Base-by-base conservation (phyloP, 78 protist species). In the Dictyostelium discoideum region DNA sequence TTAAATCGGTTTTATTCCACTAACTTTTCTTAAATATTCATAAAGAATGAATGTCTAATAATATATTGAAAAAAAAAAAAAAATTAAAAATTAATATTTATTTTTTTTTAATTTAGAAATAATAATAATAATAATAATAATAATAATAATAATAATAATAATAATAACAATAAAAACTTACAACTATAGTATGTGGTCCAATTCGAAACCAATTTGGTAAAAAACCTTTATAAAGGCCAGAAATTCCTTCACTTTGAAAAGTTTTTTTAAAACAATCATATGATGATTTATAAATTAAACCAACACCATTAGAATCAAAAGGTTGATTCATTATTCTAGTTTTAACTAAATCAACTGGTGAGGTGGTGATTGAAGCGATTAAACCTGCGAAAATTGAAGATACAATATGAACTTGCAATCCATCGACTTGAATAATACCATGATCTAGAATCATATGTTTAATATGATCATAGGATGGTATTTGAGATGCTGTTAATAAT, bases 301-400 rank as follows among this genome's bases (percentile, higher is more conserved):
- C 92, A 2, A 54, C 44, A 16, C 92, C 92, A 42, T 24, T 29
- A 2, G 76, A 32, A 29, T 83, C 95, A 1, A 87, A 5, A 3
- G 92, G 89, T 72, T 95, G 97, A 60, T 90, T 95, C 97, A 95
- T 95, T 9, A 95, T 84, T 44, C 97, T 72, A 18, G 97, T 95
- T 84, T 95, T 95, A 10, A 88, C 72, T 13, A 85, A 37, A 84
- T 95, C 97, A 0, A 95, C 92, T 0, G 97, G 97, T 9, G 85
- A 76, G 1, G 95, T 86, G 2, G 76, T 46, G 2, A 84, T 32
- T 3, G 96, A 82, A 5, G 97, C 97, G 10, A 95, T 95, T 7
- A 95, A 77, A n/a, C 97, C 97, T 2, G 97, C 97, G 6, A 50
- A 44, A 74, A 95, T 86, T 1, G 93, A 85, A 2, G 96, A 39